Evolutionary conservation across 2,329 filamentous ascomycete genomes (phyloP).

Genomic region (Sporothrix humicola): DNA sequence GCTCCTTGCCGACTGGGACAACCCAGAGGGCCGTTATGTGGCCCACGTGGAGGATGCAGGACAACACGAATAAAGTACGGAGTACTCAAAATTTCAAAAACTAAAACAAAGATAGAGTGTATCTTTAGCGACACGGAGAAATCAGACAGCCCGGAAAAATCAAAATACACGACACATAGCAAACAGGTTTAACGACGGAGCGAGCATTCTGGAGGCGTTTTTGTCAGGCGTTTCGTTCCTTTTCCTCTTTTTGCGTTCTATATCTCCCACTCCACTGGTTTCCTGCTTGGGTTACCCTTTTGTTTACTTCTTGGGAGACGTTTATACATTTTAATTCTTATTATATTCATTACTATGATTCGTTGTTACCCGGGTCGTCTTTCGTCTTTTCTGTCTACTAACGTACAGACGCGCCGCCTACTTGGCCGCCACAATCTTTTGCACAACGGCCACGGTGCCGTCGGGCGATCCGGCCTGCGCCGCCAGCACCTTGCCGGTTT

Average conservation of each 20-base stretch:
- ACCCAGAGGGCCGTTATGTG: slow-evolving; percentile 38
- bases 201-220: slow-evolving; percentile 12
- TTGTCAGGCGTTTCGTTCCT: neutral
- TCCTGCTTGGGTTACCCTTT: neutral
- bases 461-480: slow-evolving; percentile 77
- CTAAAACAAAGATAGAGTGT: neutral
- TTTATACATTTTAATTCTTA: neutral
- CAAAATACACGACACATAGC: neutral
- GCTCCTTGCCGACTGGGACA: slow-evolving; percentile 39
- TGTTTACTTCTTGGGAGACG: neutral
- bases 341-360: neutral
- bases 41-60: neutral
- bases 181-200: neutral
- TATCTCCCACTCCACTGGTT: neutral
- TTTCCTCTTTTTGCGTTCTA: neutral
- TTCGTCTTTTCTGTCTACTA: neutral
- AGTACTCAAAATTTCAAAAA: too few relatives aligned
- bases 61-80: neutral
- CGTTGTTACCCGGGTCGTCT: neutral
- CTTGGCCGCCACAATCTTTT: slow-evolving; percentile 63
- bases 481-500: slow-evolving; percentile 74
- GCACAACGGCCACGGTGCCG: slow-evolving; percentile 77
- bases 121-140: neutral
- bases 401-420: neutral
- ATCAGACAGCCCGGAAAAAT: too few relatives aligned